phyloP scores from a whole-genome alignment of 345 rosid species.

The Populus tremula region DNA sequence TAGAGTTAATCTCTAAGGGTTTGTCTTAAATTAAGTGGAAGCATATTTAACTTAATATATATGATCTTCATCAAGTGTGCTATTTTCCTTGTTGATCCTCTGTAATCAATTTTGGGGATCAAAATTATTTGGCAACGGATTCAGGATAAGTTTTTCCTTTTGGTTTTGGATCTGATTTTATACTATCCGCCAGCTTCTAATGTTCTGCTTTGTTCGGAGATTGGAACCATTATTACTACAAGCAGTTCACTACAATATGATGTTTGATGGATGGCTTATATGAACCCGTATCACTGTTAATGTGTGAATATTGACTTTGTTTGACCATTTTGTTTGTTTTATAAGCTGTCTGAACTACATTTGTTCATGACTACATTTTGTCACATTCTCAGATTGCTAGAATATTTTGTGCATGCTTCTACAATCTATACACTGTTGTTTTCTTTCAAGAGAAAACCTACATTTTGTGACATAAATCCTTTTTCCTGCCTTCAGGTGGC shows the following conservation, averaged over 20 bases:
- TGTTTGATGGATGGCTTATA: not conserved
- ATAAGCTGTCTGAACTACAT: not conserved
- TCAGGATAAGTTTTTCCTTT: not conserved
- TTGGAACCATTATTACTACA: not conserved
- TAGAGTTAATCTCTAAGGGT: not conserved
- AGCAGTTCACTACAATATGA: not conserved
- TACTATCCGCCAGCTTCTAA: not conserved
- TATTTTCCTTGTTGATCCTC: not conserved
- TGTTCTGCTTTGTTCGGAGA: not conserved
- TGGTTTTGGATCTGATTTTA: not conserved
- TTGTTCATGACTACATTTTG: too few species aligned
- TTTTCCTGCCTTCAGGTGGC: constrained; percentile 58
- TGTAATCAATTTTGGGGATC: not conserved
- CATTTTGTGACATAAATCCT: not conserved
- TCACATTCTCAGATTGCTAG: too few species aligned
- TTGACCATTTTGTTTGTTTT: not conserved
- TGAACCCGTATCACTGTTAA: not conserved
- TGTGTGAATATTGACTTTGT: not conserved
- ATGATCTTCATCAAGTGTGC: not conserved
- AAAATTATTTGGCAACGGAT: not conserved
- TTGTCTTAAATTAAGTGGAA: not conserved
- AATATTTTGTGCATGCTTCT: not conserved
- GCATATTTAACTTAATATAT: not conserved
- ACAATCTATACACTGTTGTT: not conserved
- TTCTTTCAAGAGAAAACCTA: not conserved